Conservation (phyloP, 768 basidiomycete species). For the Leucosporidium yakuticum region DNA sequence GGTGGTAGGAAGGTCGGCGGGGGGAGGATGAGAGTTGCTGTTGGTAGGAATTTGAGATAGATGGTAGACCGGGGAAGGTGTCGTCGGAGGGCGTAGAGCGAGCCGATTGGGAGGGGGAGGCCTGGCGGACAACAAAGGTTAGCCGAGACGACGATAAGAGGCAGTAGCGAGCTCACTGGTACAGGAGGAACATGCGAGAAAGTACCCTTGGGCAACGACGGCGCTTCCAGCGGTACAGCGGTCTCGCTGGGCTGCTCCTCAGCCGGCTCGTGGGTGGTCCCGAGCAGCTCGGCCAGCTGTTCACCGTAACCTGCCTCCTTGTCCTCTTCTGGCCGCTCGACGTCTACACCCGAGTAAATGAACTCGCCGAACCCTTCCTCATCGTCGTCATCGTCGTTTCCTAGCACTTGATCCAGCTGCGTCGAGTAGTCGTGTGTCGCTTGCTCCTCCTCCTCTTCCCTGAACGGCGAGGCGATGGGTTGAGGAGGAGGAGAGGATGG, state of each 20-base stretch:
- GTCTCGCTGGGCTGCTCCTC: conserved; percentile 52
- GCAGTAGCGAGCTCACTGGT: conserved; percentile 1
- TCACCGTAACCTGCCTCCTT: conserved; percentile 51
- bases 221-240: conserved; percentile 42
- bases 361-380: conserved; percentile 54
- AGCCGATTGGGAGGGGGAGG: conserved; percentile 28
- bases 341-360: conserved; percentile 66
- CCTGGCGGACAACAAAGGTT: conserved; percentile 1
- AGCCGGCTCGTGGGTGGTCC: conserved; percentile 48
- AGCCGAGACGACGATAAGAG: not conserved
- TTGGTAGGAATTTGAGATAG: conserved; percentile 1
- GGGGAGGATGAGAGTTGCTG: conserved; percentile 11
- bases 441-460: conserved; percentile 10
- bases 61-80: conserved; percentile 11
- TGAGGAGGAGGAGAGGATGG: no score
- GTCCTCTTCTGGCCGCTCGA: conserved; percentile 39
- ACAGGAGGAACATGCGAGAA: conserved; percentile 43
- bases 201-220: conserved; percentile 50
- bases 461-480: not conserved
- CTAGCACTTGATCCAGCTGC: conserved; percentile 4
- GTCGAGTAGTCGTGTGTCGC: not conserved
- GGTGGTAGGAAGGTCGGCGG: conserved; percentile 37
- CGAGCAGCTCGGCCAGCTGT: conserved; percentile 67
- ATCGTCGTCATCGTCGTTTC: conserved; percentile 14
- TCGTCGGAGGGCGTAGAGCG: conserved; percentile 26